Conservation (phyloP, 2,329 filamentous ascomycete species). For the Nannizziopsis barbatae region DNA sequence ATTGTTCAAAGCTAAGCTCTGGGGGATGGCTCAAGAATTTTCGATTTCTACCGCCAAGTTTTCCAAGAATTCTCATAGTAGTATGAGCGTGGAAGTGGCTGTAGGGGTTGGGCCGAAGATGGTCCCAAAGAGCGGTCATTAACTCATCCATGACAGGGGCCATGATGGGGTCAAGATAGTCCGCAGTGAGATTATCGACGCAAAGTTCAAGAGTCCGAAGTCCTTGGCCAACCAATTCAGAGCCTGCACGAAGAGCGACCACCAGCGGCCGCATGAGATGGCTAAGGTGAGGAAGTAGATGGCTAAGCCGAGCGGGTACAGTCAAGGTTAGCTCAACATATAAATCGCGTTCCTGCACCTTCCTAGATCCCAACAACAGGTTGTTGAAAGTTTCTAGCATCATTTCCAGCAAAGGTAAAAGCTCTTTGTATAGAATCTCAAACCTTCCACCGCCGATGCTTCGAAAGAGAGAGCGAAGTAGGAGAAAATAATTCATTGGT, state of each 20-base stretch:
- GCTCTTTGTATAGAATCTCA: constrained; percentile 96
- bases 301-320: constrained; percentile 85
- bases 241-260: constrained; percentile 83
- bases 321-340: constrained; percentile 96
- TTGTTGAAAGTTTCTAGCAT: constrained; percentile 94
- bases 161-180: constrained; percentile 98
- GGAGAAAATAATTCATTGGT: constrained; percentile 96
- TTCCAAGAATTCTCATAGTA: constrained; percentile 92
- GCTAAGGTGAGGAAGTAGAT: constrained; percentile 85
- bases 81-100: constrained; percentile 97
- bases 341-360: constrained; percentile 80
- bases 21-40: constrained; percentile 90
- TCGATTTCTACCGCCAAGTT: constrained; percentile 86
- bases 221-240: constrained; percentile 88
- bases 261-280: constrained; percentile 96
- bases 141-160: constrained; percentile 96
- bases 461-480: constrained; percentile 82
- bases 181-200: constrained; percentile 93
- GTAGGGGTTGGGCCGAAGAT: constrained; percentile 85
- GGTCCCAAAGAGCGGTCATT: constrained; percentile 95
- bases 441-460: constrained; percentile 97
- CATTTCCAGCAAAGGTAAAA: constrained; percentile 92
- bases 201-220: constrained; percentile 88
- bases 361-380: constrained; percentile 76
- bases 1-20: constrained; percentile 70